These are phyloP conservation scores for Fomitopsis pulvina DNA, from an alignment of 768 basidiomycete genomes.

Conservation along the genomic window DNA sequence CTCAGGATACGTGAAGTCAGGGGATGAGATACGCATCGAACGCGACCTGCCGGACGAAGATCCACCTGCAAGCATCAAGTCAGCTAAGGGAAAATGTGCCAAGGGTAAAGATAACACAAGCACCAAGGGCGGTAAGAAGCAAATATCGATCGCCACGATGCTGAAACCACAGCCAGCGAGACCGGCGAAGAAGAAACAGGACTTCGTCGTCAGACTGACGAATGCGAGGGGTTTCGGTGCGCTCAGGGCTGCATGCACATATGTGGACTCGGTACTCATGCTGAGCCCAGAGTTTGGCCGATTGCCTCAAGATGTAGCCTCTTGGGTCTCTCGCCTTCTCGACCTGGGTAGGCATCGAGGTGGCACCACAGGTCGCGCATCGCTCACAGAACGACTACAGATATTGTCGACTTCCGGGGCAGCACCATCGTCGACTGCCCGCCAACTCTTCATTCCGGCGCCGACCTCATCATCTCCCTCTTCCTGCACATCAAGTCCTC, in stretches of 20 bases:
- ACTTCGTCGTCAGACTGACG: conserved; percentile 61
- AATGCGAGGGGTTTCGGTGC: conserved; percentile 62
- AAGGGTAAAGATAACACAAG: conserved; percentile 29
- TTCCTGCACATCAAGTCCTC: conserved; percentile 59
- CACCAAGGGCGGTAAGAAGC: conserved; percentile 46
- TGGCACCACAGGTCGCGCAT: neutral
- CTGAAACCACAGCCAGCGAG: conserved; percentile 49
- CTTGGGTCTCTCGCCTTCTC: conserved; percentile 69
- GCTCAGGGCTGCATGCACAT: conserved; percentile 2
- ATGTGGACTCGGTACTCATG: neutral
- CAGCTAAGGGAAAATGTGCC: conserved; percentile 11
- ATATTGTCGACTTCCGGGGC: conserved; percentile 58
- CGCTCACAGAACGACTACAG: conserved; percentile 26
- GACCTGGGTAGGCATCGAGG: conserved; percentile 47
- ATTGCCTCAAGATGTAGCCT: conserved; percentile 59
- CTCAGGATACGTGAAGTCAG: conserved; percentile 56
- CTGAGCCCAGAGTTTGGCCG: conserved; percentile 62
- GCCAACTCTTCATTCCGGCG: conserved; percentile 60
- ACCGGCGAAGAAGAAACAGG: conserved; percentile 46
- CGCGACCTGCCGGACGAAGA: conserved; percentile 42
- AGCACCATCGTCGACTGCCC: conserved; percentile 78
- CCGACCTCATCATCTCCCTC: conserved; percentile 71
- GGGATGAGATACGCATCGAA: conserved; percentile 54
- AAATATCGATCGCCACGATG: conserved; percentile 61
- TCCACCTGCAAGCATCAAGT: conserved; percentile 6